Conservation (phyloP, 169 alveolate species). For the Prorocentrum cordatum region DNA sequence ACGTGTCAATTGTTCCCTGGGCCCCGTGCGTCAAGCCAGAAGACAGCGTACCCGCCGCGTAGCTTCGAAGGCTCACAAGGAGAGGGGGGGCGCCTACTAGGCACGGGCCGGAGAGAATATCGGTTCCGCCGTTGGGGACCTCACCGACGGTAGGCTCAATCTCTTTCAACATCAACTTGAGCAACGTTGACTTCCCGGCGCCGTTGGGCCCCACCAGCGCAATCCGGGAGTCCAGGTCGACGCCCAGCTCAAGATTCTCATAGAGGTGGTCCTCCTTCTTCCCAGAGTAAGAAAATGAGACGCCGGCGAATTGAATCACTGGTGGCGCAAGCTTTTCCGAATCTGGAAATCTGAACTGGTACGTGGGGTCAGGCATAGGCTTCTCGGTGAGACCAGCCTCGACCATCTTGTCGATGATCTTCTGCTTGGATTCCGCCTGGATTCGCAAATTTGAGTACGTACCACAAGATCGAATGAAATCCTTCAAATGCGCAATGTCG, state of each 20-base stretch:
- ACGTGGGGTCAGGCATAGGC: conserved; percentile 85
- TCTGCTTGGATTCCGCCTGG: conserved; percentile 85
- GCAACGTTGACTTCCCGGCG: conserved; percentile 93
- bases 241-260: conserved; percentile 74
- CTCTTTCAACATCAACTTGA: conserved; percentile 78
- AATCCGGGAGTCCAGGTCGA: conserved; percentile 83
- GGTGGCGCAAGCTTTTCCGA: conserved; percentile 85
- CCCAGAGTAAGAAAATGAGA: conserved; percentile 72
- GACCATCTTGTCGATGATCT: conserved; percentile 83
- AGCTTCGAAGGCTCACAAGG: too few relatives aligned
- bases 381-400: conserved; percentile 86
- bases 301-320: conserved; percentile 79
- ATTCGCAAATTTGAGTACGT: conserved; percentile 60
- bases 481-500: conserved; percentile 86
- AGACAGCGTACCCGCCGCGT: too few relatives aligned
- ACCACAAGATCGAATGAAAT: conserved; percentile 83
- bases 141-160: conserved; percentile 60
- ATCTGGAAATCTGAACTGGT: conserved; percentile 81
- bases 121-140: background rate
- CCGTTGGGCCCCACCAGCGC: conserved; percentile 96
- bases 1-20: too few relatives aligned
- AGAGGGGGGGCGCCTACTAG: too few relatives aligned
- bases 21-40: too few relatives aligned
- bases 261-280: conserved; percentile 74
- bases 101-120: too few relatives aligned